A percentile compares a stretch with the other conserved stretches of the same genome.
Conservation (phyloP, 305 asterid species). For the Ajuga reptans region DNA sequence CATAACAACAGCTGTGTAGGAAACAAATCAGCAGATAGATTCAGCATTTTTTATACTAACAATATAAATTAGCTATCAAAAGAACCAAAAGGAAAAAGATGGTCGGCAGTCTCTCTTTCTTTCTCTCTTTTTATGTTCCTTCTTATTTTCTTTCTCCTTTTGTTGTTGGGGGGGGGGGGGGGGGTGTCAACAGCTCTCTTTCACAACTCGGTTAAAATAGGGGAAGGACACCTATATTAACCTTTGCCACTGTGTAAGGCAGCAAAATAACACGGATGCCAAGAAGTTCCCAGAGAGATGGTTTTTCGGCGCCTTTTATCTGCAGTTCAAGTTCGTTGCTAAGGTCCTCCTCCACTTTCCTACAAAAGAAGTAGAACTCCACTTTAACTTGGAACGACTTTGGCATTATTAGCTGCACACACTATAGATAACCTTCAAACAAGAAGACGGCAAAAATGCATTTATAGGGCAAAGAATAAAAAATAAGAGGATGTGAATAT, state of each 20-base stretch:
- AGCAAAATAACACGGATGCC: conserved; percentile 69
- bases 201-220: not conserved
- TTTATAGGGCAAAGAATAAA: not conserved
- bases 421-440: not conserved
- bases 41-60: not conserved
- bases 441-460: not conserved
- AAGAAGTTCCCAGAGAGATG: conserved; percentile 78
- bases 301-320: conserved; percentile 85
- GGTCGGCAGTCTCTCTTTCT: not conserved
- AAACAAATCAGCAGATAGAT: conserved; percentile 17
- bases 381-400: conserved; percentile 12
- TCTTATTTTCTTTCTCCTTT: too few relatives aligned
- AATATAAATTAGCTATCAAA: not conserved
- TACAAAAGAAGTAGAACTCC: conserved; percentile 24
- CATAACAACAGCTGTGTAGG: conserved; percentile 56
- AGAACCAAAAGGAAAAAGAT: not conserved
- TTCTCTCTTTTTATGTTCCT: not conserved
- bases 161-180: not conserved
- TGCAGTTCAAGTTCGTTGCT: conserved; percentile 87
- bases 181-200: conserved; percentile 5
- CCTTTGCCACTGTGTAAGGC: conserved; percentile 81
- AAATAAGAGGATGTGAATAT: not conserved
- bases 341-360: conserved; percentile 74
- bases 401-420: not conserved
- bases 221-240: conserved; percentile 14